These are phyloP conservation scores for Litsea cubeba DNA, from an alignment of 164 flowering plant species.

Conservation along the genomic window DNA sequence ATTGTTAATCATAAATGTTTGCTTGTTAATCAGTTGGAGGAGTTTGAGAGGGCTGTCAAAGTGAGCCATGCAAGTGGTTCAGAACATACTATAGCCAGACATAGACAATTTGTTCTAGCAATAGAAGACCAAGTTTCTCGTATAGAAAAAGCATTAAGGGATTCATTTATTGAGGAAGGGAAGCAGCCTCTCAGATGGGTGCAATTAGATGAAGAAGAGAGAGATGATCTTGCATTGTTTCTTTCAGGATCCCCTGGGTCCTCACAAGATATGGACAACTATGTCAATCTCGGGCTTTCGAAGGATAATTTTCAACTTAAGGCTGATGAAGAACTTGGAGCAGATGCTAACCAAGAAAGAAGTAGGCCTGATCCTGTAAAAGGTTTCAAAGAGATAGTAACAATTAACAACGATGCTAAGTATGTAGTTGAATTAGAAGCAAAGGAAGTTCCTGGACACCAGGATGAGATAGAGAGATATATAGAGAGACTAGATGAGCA, in stretches of 20 bases:
- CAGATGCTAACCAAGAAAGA: slow-evolving; percentile 12
- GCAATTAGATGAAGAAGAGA: slow-evolving; percentile 65
- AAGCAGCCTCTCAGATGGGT: slow-evolving; percentile 75
- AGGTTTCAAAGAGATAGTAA: slow-evolving; percentile 26
- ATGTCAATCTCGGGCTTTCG: slow-evolving; percentile 9
- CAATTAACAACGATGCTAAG: slow-evolving; percentile 25
- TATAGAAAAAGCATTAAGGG: slow-evolving; percentile 53
- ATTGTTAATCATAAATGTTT: slow-evolving; percentile 1
- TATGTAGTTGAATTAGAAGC: slow-evolving; percentile 37
- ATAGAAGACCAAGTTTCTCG: slow-evolving; percentile 60
- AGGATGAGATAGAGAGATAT: slow-evolving; percentile 31
- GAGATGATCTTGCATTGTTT: slow-evolving; percentile 75
- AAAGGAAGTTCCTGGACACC: slow-evolving; percentile 22
- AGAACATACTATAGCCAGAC: slow-evolving; percentile 50
- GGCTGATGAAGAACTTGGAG: slow-evolving; percentile 10
- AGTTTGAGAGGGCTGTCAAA: slow-evolving; percentile 82
- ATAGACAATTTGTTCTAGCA: slow-evolving; percentile 61
- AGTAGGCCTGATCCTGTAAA: slow-evolving; percentile 14
- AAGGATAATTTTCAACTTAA: slow-evolving; percentile 7
- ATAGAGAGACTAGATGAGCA: slow-evolving; percentile 34
- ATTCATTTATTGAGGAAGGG: slow-evolving; percentile 43
- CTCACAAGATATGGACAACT: slow-evolving; percentile 22
- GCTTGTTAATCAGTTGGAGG: slow-evolving; percentile 58
- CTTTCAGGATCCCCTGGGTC: slow-evolving; percentile 53
- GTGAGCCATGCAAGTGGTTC: slow-evolving; percentile 42